Percentiles rank a stretch among this genome's conserved stretches.
These are phyloP conservation scores for Lodderomyces jiufengensis DNA, from an alignment of 1,139 yeast species.

Conservation along the genomic window DNA sequence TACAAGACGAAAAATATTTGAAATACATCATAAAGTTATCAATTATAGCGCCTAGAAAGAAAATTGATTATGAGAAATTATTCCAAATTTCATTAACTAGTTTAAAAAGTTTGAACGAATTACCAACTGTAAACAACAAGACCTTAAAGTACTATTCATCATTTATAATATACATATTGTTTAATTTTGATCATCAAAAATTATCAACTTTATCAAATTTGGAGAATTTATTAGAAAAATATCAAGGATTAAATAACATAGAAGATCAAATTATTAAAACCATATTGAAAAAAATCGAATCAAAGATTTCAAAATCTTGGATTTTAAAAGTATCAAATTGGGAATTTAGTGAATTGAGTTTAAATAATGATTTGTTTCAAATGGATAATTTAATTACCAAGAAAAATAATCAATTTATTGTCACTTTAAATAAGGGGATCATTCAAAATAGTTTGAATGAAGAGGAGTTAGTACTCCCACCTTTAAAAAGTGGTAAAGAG, in stretches of 20 bases:
- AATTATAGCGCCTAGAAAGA: slow-evolving; percentile 30
- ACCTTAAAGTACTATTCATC: slow-evolving; percentile 40
- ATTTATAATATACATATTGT: slow-evolving; percentile 43
- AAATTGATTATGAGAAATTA: slow-evolving; percentile 48
- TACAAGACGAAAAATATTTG: slow-evolving; percentile 31
- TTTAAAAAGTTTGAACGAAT: slow-evolving; percentile 36
- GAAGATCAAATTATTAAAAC: slow-evolving; percentile 62
- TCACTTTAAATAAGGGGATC: slow-evolving; percentile 51
- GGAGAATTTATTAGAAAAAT: slow-evolving; percentile 20
- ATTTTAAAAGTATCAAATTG: slow-evolving; percentile 55
- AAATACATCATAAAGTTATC: slow-evolving; percentile 38
- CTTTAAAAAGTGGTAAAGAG: slow-evolving; percentile 9
- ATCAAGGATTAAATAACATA: slow-evolving; percentile 58
- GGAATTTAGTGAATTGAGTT: slow-evolving; percentile 53
- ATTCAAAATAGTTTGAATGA: slow-evolving; percentile 45
- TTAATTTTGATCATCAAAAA: slow-evolving; percentile 40
- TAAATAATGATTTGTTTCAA: slow-evolving; percentile 39
- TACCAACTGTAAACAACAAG: slow-evolving; percentile 20
- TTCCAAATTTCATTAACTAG: slow-evolving; percentile 62
- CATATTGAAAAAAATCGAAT: slow-evolving; percentile 56
- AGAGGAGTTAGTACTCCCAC: slow-evolving; percentile 4
- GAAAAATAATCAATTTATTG: slow-evolving; percentile 29
- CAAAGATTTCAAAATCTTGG: slow-evolving; percentile 52
- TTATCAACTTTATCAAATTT: slow-evolving; percentile 37
- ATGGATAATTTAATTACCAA: slow-evolving; percentile 46